Percentiles rank a stretch among this genome's conserved stretches.
phyloP scores from a whole-genome alignment of 768 basidiomycete genomes.

The Phallus indusiatus region DNA sequence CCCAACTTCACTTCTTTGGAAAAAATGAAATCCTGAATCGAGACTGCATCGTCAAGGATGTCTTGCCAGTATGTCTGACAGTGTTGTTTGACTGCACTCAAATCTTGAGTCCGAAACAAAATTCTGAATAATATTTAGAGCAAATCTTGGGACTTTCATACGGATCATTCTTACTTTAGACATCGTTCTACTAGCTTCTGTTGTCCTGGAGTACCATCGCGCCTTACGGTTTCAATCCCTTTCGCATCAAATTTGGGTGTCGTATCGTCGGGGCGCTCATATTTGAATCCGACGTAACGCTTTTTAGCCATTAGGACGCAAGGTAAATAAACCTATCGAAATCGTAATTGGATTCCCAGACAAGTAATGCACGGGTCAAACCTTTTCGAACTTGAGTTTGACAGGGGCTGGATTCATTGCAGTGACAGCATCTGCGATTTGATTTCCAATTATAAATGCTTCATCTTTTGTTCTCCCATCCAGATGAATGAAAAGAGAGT shows the following conservation, averaged over 20 bases:
- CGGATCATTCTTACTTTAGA: slow-evolving; percentile 54
- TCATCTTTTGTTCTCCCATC: slow-evolving; percentile 86
- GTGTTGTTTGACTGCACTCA: slow-evolving; percentile 84
- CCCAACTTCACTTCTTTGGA: slow-evolving; percentile 92
- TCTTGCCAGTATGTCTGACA: slow-evolving; percentile 79
- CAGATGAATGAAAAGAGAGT: slow-evolving; percentile 90
- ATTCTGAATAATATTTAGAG: slow-evolving; percentile 41
- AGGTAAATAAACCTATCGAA: slow-evolving; percentile 76
- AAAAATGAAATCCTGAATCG: slow-evolving; percentile 90
- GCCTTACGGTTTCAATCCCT: slow-evolving; percentile 92
- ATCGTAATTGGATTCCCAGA: background rate
- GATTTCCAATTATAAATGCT: slow-evolving; percentile 86
- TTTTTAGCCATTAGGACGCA: slow-evolving; percentile 97
- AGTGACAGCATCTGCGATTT: slow-evolving; percentile 86
- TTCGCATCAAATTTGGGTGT: slow-evolving; percentile 90
- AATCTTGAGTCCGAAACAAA: slow-evolving; percentile 81
- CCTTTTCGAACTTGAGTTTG: slow-evolving; percentile 98
- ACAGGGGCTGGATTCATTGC: slow-evolving; percentile 80
- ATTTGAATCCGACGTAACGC: slow-evolving; percentile 96
- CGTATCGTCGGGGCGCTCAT: slow-evolving; percentile 69
- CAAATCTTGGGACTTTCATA: background rate
- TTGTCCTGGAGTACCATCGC: slow-evolving; percentile 87
- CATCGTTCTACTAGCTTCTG: slow-evolving; percentile 88
- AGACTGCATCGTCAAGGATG: slow-evolving; percentile 68
- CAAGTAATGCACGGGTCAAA: slow-evolving; percentile 17